phyloP scores from a whole-genome alignment of 345 rosid species.

The Tarenaya hassleriana region DNA sequence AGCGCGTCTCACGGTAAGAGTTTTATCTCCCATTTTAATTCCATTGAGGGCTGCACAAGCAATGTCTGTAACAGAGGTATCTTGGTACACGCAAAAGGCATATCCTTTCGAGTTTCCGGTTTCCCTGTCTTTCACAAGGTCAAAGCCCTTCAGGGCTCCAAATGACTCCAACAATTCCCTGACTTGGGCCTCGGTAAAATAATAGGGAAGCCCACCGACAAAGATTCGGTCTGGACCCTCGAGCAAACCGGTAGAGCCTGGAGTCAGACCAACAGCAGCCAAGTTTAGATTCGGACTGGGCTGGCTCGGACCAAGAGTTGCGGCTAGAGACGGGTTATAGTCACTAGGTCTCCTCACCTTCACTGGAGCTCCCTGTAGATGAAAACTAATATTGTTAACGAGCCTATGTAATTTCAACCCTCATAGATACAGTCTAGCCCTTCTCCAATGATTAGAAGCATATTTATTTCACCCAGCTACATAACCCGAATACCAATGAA shows the following conservation, averaged over 20 bases:
- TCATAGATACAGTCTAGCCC: too few species aligned
- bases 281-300: slow-evolving; percentile 42
- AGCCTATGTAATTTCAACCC: not conserved
- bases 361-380: slow-evolving; percentile 41
- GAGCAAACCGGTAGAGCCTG: slow-evolving; percentile 44
- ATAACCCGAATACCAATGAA: too few species aligned
- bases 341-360: slow-evolving; percentile 50
- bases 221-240: slow-evolving; percentile 89
- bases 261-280: slow-evolving; percentile 45
- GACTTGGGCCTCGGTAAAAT: slow-evolving; percentile 73
- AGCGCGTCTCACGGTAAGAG: slow-evolving; percentile 79
- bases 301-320: slow-evolving; percentile 49
- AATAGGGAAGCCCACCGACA: slow-evolving; percentile 84
- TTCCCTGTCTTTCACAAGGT: slow-evolving; percentile 82
- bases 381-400: not conserved
- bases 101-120: slow-evolving; percentile 86
- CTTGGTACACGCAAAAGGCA: slow-evolving; percentile 78
- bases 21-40: slow-evolving; percentile 84
- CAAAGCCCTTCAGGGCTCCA: slow-evolving; percentile 75
- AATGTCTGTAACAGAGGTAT: slow-evolving; percentile 65
- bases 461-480: too few species aligned
- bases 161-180: slow-evolving; percentile 77
- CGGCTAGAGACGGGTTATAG: slow-evolving; percentile 47
- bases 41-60: slow-evolving; percentile 86
- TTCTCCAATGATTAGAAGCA: too few species aligned